Base-by-base conservation (phyloP, 2,329 filamentous ascomycete species). In the Penicillium sp. region DNA sequence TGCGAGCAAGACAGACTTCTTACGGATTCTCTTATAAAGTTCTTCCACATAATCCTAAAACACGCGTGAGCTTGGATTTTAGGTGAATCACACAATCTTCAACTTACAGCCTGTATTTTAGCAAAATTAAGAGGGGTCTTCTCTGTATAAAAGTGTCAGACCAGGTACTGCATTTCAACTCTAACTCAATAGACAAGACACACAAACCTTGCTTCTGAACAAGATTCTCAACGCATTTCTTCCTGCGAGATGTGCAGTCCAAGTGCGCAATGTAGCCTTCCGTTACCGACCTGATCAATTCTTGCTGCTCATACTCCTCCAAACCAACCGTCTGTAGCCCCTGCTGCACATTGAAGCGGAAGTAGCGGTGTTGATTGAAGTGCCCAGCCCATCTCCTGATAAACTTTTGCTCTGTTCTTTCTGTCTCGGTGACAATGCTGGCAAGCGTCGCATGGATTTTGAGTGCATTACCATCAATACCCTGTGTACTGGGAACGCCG, bases 161-260 rank as follows among this genome's bases (percentile, higher is more conserved):
- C 5, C 14, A 5, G 36, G 36, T 38, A 27, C 18, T 36, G 34
- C 34, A 36, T 13, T 31, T 31, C 29, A 31, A 31, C 3, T 31
- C 29, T 7, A 31, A 31, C 29, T 18, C 18, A 18, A 18, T 18
- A 18, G 18, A 18, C 1, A 18, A 18, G 5, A 43, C 13, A 36
- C 34, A 42, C 47, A 49, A 39, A 49, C 47, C 27, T 16, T 49
- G 13, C n/a, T 49, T 49, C n/a, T 22, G 10, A 34, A 5, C 24
- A 16, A 54, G 13, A 21, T 54, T 44, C 45, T 42, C 69, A 29
- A 58, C 72, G 51, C 70, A 73, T 55, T 63, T 68, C 45, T 66
- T 69, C 54, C 56, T 16, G 1, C 41, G 47, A 21, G 48, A 44
- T 16, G 7, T 11, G 22, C 16, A 13, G 16, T 39, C 27, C 29